A percentile compares a stretch with the other conserved stretches of the same genome.
Evolutionary conservation across 352 stramenopile species (phyloP).

Genomic region (Aphanomyces cochlioides): DNA sequence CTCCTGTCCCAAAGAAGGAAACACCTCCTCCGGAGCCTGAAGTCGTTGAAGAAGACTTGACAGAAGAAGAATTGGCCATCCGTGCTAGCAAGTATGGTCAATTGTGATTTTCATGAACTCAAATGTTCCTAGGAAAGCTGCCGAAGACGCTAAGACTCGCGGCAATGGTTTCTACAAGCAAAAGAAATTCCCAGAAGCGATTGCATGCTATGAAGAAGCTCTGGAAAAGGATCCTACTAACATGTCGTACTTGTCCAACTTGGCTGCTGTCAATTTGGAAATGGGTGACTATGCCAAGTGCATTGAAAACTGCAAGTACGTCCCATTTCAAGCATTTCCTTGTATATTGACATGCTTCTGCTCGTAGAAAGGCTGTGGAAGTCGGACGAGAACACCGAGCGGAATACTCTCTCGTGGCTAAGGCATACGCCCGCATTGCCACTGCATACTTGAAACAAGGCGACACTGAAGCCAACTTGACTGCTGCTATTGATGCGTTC

Average conservation of each 20-base stretch:
- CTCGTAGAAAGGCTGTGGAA: constrained; percentile 88
- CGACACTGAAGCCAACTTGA: constrained; percentile 82
- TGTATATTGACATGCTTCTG: background rate
- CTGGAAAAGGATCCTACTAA: constrained; percentile 94
- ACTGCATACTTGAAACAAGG: constrained; percentile 96
- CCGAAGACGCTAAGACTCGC: constrained; percentile 89
- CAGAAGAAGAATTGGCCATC: constrained; percentile 75
- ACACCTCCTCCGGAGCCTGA: constrained; percentile 39
- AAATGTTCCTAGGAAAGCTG: constrained; percentile 48
- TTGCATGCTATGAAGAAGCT: constrained; percentile 95
- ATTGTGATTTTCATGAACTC: background rate
- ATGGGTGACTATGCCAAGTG: constrained; percentile 94
- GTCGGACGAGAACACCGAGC: constrained; percentile 92
- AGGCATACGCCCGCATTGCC: constrained; percentile 92
- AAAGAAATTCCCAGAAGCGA: constrained; percentile 92
- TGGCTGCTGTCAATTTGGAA: constrained; percentile 96
- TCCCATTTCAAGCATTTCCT: constrained; percentile 38
- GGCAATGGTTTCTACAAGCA: constrained; percentile 98
- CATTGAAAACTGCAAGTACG: constrained; percentile 88
- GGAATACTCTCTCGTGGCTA: constrained; percentile 95
- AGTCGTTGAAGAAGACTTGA: constrained; percentile 77
- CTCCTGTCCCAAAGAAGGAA: constrained; percentile 33
- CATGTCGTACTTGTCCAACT: constrained; percentile 97
- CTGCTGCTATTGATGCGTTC: constrained; percentile 82
- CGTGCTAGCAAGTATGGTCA: constrained; percentile 40